Evolutionary conservation across 2,329 filamentous ascomycete species (phyloP).

Genomic region (Botrytis galanthina): DNA sequence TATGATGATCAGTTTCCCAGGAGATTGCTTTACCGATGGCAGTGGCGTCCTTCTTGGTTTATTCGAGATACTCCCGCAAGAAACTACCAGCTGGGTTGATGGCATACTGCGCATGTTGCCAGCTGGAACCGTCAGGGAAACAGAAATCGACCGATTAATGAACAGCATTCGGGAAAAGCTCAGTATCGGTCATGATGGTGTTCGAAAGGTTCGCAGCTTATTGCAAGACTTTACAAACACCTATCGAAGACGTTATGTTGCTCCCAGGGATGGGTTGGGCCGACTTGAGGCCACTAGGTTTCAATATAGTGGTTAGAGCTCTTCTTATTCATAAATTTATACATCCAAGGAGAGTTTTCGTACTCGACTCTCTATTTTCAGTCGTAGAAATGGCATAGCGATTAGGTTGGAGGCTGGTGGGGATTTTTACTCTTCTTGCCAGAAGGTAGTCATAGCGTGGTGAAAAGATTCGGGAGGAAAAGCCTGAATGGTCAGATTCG

Average conservation of each 20-base stretch:
- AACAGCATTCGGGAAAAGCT: constrained; percentile 78
- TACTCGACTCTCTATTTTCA: constrained; percentile 1
- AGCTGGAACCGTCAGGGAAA: constrained; percentile 71
- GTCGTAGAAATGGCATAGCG: constrained; percentile 21
- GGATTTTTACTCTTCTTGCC: background rate
- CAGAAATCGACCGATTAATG: constrained; percentile 79
- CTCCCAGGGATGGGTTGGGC: constrained; percentile 88
- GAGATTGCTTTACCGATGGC: constrained; percentile 92
- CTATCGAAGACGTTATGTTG: constrained; percentile 89
- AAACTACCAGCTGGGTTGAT: constrained; percentile 80
- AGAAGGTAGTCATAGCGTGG: background rate
- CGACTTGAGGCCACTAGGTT: constrained; percentile 84
- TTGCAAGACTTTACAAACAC: constrained; percentile 96
- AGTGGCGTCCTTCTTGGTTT: constrained; percentile 87
- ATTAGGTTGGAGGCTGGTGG: constrained; percentile 10
- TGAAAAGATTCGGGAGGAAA: background rate
- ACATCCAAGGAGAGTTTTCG: background rate
- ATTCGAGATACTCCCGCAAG: constrained; percentile 79
- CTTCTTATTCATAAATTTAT: background rate
- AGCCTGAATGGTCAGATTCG: constrained; percentile 9
- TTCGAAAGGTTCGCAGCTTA: constrained; percentile 77
- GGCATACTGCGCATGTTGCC: constrained; percentile 82
- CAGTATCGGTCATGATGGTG: constrained; percentile 56
- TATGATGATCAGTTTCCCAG: constrained; percentile 99
- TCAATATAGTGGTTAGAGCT: constrained; percentile 57